A percentile compares a stretch with the other conserved stretches of the same genome.
Conservation (phyloP, 768 basidiomycete genomes). For the Pleurotus djamor region DNA sequence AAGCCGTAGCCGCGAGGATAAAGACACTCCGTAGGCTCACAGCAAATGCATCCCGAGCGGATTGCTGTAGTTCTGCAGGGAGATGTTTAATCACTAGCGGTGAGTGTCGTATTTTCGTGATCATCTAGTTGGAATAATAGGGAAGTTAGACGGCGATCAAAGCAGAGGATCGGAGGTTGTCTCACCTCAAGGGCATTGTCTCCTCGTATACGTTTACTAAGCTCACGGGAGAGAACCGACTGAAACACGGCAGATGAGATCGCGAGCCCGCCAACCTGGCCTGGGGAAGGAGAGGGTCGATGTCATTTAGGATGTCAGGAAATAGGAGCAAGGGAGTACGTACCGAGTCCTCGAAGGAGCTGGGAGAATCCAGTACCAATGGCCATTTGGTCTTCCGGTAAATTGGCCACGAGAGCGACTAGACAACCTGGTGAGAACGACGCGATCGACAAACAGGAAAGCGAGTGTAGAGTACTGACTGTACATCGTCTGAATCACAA, state of each 20-base stretch:
- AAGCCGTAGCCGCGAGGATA: conserved; percentile 46
- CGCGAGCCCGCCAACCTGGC: conserved; percentile 62
- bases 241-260: conserved; percentile 61
- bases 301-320: no score
- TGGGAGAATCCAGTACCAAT: conserved; percentile 60
- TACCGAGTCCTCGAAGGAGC: conserved; percentile 58
- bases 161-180: not conserved
- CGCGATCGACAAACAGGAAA: not conserved
- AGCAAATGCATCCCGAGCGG: conserved; percentile 55
- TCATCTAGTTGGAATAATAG: conserved; percentile 30
- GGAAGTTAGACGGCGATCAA: not conserved
- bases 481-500: conserved; percentile 60
- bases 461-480: conserved; percentile 30
- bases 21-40: conserved; percentile 52
- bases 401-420: conserved; percentile 57
- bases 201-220: conserved; percentile 40
- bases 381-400: conserved; percentile 52
- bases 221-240: conserved; percentile 40
- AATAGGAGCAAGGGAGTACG: conserved; percentile 10
- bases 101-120: conserved; percentile 51
- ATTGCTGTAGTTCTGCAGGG: conserved; percentile 41
- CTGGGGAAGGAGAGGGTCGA: no score
- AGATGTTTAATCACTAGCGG: conserved; percentile 44
- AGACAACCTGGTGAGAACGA: not conserved
- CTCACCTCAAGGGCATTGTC: conserved; percentile 43